Evolutionary conservation across 345 rosid genomes (phyloP).

Genomic region (Eucalyptus sp.): DNA sequence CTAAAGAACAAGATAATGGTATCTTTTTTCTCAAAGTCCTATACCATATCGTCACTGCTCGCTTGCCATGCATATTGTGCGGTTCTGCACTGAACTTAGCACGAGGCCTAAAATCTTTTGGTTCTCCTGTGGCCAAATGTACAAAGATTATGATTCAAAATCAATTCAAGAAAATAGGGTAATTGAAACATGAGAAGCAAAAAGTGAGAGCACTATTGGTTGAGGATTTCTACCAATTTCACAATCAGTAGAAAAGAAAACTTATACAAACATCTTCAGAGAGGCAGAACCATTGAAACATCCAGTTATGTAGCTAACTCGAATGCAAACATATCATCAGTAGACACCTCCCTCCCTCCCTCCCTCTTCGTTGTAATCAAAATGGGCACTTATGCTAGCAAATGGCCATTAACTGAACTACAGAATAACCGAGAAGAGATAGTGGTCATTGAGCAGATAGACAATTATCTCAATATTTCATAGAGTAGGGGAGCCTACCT

Average conservation of each 20-base stretch:
- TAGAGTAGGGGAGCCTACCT: neutral
- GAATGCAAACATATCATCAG: neutral
- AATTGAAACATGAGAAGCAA: neutral
- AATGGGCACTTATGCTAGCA: neutral
- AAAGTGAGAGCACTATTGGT: neutral
- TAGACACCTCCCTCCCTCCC: neutral
- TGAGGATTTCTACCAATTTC: neutral
- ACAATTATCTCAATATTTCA: neutral
- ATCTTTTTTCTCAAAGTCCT: slow-evolving; percentile 34
- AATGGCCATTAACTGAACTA: neutral
- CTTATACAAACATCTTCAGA: neutral
- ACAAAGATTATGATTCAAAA: neutral
- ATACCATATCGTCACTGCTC: slow-evolving; percentile 61
- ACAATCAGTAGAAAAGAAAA: neutral
- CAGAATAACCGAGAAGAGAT: neutral
- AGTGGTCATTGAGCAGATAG: neutral
- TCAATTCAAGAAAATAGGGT: neutral
- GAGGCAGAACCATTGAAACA: neutral
- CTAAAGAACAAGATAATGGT: slow-evolving; percentile 51
- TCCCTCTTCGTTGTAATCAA: neutral
- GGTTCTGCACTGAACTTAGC: slow-evolving; percentile 22
- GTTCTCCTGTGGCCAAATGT: neutral
- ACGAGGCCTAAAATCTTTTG: slow-evolving; percentile 8
- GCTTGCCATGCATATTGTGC: slow-evolving; percentile 38
- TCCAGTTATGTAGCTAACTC: neutral